Evolutionary conservation across 805 yeast genomes (phyloP), one percentile per base, ranked within the genome.

Genomic region (Jamesozyma piceae): DNA sequence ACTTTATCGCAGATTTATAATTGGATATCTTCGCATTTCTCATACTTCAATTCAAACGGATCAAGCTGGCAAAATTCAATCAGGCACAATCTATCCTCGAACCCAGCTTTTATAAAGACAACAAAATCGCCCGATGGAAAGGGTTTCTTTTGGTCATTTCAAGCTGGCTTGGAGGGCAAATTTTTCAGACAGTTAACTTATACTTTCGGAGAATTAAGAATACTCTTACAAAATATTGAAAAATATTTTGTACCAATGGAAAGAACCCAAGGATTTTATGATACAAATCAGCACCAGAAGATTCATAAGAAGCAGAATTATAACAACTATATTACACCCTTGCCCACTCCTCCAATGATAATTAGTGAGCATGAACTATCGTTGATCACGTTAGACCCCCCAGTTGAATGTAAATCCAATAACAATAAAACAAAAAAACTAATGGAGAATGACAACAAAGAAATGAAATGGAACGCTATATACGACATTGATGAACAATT

Each of bases 61-160:
- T 81, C 83, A 11, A 95, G 95, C 17, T 90, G 97, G 97, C 96
- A 89, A 63, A 90, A 90, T 64, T 88, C 95, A 27, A 89, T 90
- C 48, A 79, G 98, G 47, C 98, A 90, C 64, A 90, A 90, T 51
- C 69, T 90, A 31, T 86, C 96, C n/a, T 72, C 90, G 52, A 90
- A 89, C 63, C 86, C 87, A 57, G 95, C 97, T 0, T 90, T 90
- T 58, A 70, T 81, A 41, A 90, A 90, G 64, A 54, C 89, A 22
- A 95, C 83, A 50, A 82, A 88, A 61, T 87, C 95, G 9, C 80
- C 83, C 51, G 89, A 81, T 65, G 85, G 87, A 5, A 82, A 82
- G 58, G 71, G 72, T 19, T 95, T 87, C 64, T 89, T 81, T 61
- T 89, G 97, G 97, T 76, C 80, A 51, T 81, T 90, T 43, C 82